Base-by-base conservation (phyloP, 2,329 filamentous ascomycete genomes). In the Xylariomycetidae sp. region DNA sequence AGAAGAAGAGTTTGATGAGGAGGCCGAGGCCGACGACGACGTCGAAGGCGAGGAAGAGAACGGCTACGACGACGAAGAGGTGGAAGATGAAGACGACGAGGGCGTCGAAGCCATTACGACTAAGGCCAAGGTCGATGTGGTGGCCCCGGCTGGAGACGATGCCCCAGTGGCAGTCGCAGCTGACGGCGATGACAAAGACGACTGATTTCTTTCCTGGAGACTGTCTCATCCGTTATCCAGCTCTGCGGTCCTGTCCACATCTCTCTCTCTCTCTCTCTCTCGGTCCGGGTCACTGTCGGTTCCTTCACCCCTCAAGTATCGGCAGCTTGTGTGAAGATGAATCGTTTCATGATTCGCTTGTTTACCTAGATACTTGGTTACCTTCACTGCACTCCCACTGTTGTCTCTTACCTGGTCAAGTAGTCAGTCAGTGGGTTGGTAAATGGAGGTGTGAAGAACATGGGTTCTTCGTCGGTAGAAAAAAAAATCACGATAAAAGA, bases 71-170 rank as follows among this genome's bases (percentile, higher is more conserved):
- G 49, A 53, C 3, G 49, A 48, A 14, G 47, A 46, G 25, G 48
- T 39, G 4, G 33, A 18, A n/a, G 31, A 36, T 32, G 41, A 37
- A 6, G 47, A 48, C 14, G 44, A 44, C 20, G 40, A 34, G 23
- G 37, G 37, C n/a, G 45, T 46, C 6, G 50, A 42, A 4, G 46
- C 43, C 6, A 44, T 46, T 6, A 49, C 44, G 25, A 43, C 42
- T 17, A 53, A 56, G 33, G 44, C 30, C 7, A 55, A 51, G 19
- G 45, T 49, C 16, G 51, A 44, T 12, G 51, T 61, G 4, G 51
- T 53, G 16, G 41, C 31, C 12, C 45, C 51, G 4, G 46, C 43
- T 29, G 41, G 42, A 16, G 43, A 41, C 20, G 26, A 30, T 19
- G 36, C 36, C 23, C 39, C 41, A 11, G 31, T 37, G 18, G 35